Base-by-base conservation (phyloP, 257 asterid genomes). In the Solanum chiquidenum region DNA sequence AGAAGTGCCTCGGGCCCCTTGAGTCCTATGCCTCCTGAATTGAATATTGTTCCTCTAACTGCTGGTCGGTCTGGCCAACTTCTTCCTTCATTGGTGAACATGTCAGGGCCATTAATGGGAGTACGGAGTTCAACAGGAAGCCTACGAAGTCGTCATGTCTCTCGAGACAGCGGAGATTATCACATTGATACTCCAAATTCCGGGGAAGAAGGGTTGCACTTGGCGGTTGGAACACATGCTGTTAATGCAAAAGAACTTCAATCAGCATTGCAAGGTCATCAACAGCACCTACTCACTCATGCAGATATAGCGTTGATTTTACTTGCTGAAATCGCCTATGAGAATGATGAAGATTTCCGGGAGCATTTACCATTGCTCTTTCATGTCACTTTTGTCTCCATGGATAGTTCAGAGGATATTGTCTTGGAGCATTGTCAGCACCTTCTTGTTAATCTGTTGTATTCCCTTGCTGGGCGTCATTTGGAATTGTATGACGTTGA, bases 391-490 rank as follows among this genome's bases (percentile, higher is more conserved):
- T 97, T 97, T 27, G 99, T 97, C 93, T 97, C 99, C 12, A 97
- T 97, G 99, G 99, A 97, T 93, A 97, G 99, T 89, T 97, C 99
- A 55, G 99, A 97, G 94, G 99, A 97, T 91, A 96, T 97, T 23
- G 99, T 97, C 85, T 89, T 97, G 93, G 99, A 97, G 91, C 99
- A 97, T 91, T 97, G 99, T 92, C 99, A 97, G 86, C 99, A 97
- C 90, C 91, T 97, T 85, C 98, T 97, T 25, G 99, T 97, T 88
- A 97, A 97, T 92, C 93, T 97, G 86, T 93, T 97, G 49, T 97
- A 97, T 91, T 97, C 99, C 34, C 98, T 97, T 46, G 99, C 99
- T 29, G 99, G 99, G 46, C 93, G 99, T 79, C 99, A 97, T 91
- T 91, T 97, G 89, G 99, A 97, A 90, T 94, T 97, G 88, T 97